These are phyloP conservation scores for Linnemannia schmuckeri DNA, from an alignment of 192 early-diverging fungal species.

Conservation along the genomic window DNA sequence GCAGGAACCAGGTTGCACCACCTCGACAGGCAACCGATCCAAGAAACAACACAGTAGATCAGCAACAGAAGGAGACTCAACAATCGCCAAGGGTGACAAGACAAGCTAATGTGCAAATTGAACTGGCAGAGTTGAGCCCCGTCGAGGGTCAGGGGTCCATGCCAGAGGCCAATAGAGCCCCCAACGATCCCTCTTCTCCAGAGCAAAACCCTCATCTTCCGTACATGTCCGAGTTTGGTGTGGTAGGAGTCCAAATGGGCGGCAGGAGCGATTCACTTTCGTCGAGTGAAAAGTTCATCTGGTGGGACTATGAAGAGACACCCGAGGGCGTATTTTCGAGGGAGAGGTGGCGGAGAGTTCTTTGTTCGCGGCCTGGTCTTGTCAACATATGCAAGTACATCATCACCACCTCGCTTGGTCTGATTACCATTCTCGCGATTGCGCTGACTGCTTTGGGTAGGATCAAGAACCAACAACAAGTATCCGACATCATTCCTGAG, in stretches of 20 bases:
- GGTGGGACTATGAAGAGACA: constrained; percentile 21
- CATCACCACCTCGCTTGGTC: constrained; percentile 11
- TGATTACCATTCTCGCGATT: constrained; percentile 35
- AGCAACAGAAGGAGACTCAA: not conserved
- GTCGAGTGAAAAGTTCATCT: constrained; percentile 15
- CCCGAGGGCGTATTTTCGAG: constrained; percentile 11
- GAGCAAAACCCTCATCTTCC: not conserved
- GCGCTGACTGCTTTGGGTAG: constrained; percentile 32
- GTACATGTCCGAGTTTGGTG: not conserved
- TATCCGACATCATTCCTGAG: constrained; percentile 30
- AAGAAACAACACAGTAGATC: not conserved
- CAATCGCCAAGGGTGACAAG: not conserved
- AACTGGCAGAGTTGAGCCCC: not conserved
- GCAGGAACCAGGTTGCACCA: not conserved
- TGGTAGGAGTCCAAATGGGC: constrained; percentile 17
- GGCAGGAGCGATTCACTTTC: constrained; percentile 14
- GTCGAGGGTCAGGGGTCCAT: not conserved
- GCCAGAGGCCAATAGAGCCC: not conserved
- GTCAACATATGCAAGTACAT: constrained; percentile 7
- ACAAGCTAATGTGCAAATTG: not conserved
- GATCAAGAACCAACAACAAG: constrained; percentile 17
- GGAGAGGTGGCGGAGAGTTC: constrained; percentile 8
- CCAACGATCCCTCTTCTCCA: not conserved
- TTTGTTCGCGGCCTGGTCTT: constrained; percentile 15
- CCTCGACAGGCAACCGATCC: not conserved